Percentiles rank a stretch among this genome's conserved stretches.
These are phyloP conservation scores for Colletotrichum sp. DNA, from an alignment of 2,329 filamentous ascomycete species.

Conservation along the genomic window DNA sequence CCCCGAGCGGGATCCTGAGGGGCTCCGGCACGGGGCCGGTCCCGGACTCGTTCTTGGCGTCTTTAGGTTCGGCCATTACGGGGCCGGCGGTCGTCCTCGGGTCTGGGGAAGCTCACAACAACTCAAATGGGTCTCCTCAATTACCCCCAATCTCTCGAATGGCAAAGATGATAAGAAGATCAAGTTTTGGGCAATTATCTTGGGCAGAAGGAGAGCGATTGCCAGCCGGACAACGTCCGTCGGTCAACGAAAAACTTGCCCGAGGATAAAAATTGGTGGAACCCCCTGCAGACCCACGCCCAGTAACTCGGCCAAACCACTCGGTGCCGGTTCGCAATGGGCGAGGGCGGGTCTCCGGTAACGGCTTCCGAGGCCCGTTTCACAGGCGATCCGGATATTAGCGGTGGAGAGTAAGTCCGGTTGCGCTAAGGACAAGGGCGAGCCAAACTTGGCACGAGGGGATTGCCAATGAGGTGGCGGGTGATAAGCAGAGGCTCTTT, in stretches of 20 bases:
- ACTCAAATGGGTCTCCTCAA: not conserved
- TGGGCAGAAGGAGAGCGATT: not conserved
- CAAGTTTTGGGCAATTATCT: not conserved
- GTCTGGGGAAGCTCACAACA: not conserved
- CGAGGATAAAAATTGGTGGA: not conserved
- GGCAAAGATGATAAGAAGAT: not conserved
- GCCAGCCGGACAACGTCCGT: not conserved
- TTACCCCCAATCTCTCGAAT: not conserved
- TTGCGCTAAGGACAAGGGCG: not conserved
- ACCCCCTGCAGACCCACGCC: not conserved
- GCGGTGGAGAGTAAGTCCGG: not conserved
- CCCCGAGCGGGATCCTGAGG: not conserved
- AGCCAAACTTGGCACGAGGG: not conserved
- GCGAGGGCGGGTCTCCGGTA: not conserved
- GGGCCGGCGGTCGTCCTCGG: not conserved
- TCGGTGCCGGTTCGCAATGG: conserved; percentile 5
- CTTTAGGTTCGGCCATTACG: conserved; percentile 1
- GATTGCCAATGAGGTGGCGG: not conserved
- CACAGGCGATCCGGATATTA: not conserved
- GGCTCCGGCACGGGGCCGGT: not conserved
- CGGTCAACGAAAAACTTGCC: not conserved
- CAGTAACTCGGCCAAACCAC: not conserved
- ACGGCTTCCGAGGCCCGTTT: not conserved
- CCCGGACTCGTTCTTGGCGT: not conserved
- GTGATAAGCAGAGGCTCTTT: not conserved